These are phyloP conservation scores for Diplotaxis tenuifolia DNA, from an alignment of 345 rosid genomes.

Conservation along the genomic window DNA sequence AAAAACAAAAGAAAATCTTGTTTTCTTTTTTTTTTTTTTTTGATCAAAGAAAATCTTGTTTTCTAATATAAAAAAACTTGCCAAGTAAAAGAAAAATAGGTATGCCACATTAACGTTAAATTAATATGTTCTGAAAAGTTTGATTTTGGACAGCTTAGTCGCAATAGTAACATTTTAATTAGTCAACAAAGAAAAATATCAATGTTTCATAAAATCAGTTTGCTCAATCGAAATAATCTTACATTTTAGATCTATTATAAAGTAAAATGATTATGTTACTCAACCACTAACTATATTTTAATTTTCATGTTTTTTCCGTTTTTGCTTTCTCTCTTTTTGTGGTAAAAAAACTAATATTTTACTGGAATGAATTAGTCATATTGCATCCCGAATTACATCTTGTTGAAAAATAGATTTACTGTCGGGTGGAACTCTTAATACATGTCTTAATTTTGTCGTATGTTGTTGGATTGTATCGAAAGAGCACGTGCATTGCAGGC, in stretches of 20 bases:
- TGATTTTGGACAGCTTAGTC: not conserved
- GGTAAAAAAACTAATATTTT: not conserved
- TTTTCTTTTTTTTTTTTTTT: not conserved
- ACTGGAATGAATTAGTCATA: not conserved
- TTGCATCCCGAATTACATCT: not conserved
- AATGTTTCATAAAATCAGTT: not conserved
- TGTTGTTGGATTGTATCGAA: slow-evolving; percentile 50
- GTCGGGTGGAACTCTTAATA: slow-evolving; percentile 48
- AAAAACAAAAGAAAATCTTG: not conserved
- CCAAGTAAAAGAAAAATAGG: not conserved
- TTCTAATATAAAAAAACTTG: too few relatives aligned
- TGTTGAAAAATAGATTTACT: slow-evolving; percentile 15
- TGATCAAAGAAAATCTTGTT: not conserved
- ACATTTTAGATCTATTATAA: not conserved
- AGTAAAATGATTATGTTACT: not conserved
- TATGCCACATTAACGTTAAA: not conserved
- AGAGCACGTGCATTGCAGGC: slow-evolving; percentile 63
- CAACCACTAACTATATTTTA: not conserved
- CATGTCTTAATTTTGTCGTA: slow-evolving; percentile 56
- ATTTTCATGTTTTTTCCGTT: not conserved
- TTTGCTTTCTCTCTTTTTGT: not conserved
- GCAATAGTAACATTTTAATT: not conserved
- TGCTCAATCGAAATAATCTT: not conserved
- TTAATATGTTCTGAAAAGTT: not conserved
- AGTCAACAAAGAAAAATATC: not conserved